These are phyloP conservation scores for Echites panduratus DNA, from an alignment of 257 asterid genomes.

Conservation along the genomic window DNA sequence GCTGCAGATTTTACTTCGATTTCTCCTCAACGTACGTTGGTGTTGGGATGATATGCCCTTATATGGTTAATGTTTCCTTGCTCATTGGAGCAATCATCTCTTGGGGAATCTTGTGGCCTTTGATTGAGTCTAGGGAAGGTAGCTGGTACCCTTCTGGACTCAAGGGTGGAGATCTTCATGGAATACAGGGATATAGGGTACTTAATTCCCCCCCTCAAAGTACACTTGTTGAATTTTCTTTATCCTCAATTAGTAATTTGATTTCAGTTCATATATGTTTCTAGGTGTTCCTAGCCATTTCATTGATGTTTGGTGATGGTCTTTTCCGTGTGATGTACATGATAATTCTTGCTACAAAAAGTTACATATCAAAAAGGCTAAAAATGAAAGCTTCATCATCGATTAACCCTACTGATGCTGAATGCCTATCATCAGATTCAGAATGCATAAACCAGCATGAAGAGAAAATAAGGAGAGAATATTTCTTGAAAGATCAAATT, in stretches of 20 bases:
- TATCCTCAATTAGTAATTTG: too few species aligned
- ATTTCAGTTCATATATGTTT: too few species aligned
- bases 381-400: not conserved
- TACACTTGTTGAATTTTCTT: too few species aligned
- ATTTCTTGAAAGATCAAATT: conserved; percentile 50
- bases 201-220: too few species aligned
- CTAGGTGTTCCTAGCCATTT: not conserved
- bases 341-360: not conserved
- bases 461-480: conserved; percentile 11
- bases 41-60: conserved; percentile 30
- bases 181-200: not conserved
- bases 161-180: not conserved
- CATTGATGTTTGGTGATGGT: not conserved
- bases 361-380: not conserved
- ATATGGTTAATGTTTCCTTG: conserved; percentile 21
- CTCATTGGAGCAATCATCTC: conserved; percentile 23
- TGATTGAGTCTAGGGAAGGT: conserved; percentile 20
- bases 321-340: not conserved
- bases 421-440: not conserved
- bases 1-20: conserved; percentile 23
- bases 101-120: conserved; percentile 22
- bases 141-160: conserved; percentile 12
- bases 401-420: not conserved
- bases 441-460: not conserved
- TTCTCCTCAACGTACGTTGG: conserved; percentile 26